These are phyloP conservation scores for Eucalyptus curtisii DNA, from an alignment of 345 rosid genomes.

Conservation along the genomic window DNA sequence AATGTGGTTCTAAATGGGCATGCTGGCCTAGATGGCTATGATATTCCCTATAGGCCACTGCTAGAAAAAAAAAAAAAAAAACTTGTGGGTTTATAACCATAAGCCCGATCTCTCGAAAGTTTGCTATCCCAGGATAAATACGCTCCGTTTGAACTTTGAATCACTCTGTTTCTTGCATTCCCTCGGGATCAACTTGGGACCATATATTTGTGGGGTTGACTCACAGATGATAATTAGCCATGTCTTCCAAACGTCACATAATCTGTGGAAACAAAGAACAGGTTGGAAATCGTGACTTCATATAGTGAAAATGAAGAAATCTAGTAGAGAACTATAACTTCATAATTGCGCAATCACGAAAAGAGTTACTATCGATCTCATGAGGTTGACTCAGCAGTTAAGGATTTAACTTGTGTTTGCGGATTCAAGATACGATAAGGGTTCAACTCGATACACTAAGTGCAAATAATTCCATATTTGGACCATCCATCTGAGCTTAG, in stretches of 20 bases:
- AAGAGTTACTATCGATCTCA: background rate
- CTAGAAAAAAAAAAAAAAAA: background rate
- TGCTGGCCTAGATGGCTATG: background rate
- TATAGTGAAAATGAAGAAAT: background rate
- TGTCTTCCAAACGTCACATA: background rate
- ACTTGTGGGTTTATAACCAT: background rate
- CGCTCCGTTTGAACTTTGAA: background rate
- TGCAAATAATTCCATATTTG: background rate
- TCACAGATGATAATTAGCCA: background rate
- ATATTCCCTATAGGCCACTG: background rate
- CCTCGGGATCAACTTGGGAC: background rate
- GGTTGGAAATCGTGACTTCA: background rate
- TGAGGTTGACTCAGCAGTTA: background rate
- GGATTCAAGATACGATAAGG: background rate
- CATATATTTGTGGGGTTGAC: background rate
- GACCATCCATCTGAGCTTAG: background rate
- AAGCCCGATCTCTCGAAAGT: background rate
- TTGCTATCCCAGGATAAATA: background rate
- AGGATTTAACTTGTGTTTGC: background rate
- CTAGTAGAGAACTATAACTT: background rate
- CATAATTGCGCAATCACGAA: background rate
- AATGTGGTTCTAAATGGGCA: background rate
- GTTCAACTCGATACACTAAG: background rate
- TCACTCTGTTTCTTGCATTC: background rate
- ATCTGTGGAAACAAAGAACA: background rate